Percentiles rank a stretch among this genome's conserved stretches.
phyloP scores from a whole-genome alignment of 2,329 filamentous ascomycete species.

The Pseudohalonectria lignicola region DNA sequence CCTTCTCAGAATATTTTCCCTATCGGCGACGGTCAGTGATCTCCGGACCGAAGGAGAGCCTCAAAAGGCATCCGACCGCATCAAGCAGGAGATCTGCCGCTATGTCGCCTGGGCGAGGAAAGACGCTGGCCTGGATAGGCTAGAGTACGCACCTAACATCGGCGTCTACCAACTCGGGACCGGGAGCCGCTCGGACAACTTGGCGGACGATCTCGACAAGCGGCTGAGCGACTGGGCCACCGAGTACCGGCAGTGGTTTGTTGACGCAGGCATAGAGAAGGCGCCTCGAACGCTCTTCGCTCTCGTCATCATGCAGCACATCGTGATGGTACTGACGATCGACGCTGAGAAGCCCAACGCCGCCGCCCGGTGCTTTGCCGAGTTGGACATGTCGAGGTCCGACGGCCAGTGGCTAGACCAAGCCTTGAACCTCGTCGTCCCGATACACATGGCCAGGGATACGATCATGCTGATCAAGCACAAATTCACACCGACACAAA shows the following conservation, averaged over 20 bases:
- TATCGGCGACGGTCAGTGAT: conserved; percentile 18
- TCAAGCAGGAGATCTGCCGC: conserved; percentile 16
- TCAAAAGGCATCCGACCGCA: conserved; percentile 13
- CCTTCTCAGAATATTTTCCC: conserved; percentile 20
- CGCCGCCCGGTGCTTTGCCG: conserved; percentile 16
- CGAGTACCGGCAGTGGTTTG: conserved; percentile 2
- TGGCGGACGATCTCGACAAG: background rate
- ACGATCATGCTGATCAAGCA: conserved; percentile 6
- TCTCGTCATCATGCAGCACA: conserved; percentile 39
- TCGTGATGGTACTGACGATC: conserved; percentile 21
- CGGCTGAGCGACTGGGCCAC: conserved; percentile 2
- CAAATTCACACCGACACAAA: background rate
- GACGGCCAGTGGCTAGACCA: conserved; percentile 22
- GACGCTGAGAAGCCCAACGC: conserved; percentile 1
- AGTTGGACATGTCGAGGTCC: conserved; percentile 18
- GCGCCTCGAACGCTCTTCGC: conserved; percentile 18
- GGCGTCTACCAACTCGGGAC: too few species aligned
- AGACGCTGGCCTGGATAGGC: conserved; percentile 16
- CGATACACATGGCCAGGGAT: conserved; percentile 19
- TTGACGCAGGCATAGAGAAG: conserved; percentile 1
- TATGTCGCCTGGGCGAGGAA: conserved; percentile 21
- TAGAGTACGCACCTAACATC: conserved; percentile 24
- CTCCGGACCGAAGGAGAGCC: conserved; percentile 13
- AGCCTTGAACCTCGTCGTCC: conserved; percentile 21
- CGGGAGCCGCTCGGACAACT: conserved; percentile 6